Evolutionary conservation across 2,329 filamentous ascomycete species (phyloP).

Genomic region (Periconia sp.): DNA sequence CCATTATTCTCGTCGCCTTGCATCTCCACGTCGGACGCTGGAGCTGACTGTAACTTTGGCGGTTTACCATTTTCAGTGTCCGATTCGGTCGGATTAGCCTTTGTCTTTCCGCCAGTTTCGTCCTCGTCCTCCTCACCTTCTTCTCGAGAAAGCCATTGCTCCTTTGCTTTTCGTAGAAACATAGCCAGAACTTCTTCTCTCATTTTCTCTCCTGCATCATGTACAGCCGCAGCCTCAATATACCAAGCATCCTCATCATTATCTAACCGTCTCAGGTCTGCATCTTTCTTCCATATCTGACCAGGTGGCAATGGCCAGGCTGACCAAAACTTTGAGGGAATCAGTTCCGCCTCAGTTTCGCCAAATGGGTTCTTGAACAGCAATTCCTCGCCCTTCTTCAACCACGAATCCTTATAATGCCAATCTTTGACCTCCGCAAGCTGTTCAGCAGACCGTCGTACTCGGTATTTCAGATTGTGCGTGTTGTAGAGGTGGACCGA

Average conservation of each 20-base stretch:
- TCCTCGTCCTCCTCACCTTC: slow-evolving; percentile 28
- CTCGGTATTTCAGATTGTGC: slow-evolving; percentile 65
- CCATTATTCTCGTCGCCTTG: neutral
- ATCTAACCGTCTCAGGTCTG: slow-evolving; percentile 32
- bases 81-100: neutral
- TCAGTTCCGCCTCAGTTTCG: slow-evolving; percentile 38
- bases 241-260: slow-evolving; percentile 57
- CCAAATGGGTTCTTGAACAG: slow-evolving; percentile 27
- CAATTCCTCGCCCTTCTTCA: slow-evolving; percentile 34
- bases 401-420: slow-evolving; percentile 47
- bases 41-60: neutral
- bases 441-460: slow-evolving; percentile 17
- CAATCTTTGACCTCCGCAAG: slow-evolving; percentile 26
- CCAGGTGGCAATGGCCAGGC: slow-evolving; percentile 76
- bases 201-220: slow-evolving; percentile 61
- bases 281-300: slow-evolving; percentile 63
- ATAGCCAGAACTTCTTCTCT: slow-evolving; percentile 70
- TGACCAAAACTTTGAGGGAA: slow-evolving; percentile 67
- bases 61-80: neutral
- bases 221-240: slow-evolving; percentile 47
- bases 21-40: slow-evolving; percentile 2
- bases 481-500: slow-evolving; percentile 78
- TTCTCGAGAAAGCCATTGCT: slow-evolving; percentile 53
- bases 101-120: neutral
- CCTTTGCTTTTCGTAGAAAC: slow-evolving; percentile 68